These are phyloP conservation scores for Carex scoparia DNA, from an alignment of 176 grass and related monocot genomes.

Conservation along the genomic window DNA sequence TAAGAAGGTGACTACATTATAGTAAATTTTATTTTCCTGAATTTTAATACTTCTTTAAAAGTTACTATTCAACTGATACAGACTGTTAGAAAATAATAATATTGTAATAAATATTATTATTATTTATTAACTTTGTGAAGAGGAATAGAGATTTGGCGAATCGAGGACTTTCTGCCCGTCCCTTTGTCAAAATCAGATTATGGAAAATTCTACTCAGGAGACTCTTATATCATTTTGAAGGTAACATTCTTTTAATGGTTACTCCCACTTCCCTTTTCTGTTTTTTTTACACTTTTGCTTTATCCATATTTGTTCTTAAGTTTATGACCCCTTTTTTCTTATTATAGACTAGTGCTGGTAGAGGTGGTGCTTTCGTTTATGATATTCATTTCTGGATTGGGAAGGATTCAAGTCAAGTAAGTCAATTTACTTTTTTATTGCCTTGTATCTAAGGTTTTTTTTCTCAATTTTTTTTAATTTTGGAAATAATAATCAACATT, in stretches of 20 bases:
- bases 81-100: background rate
- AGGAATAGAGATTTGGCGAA: constrained; percentile 46
- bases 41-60: background rate
- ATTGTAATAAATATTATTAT: background rate
- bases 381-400: constrained; percentile 60
- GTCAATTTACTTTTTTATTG: background rate
- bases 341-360: constrained; percentile 33
- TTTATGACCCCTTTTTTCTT: background rate
- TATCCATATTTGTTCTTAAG: background rate
- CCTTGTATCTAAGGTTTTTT: background rate
- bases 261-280: background rate
- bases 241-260: constrained; percentile 12
- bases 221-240: constrained; percentile 46
- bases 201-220: constrained; percentile 48
- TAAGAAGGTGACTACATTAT: background rate
- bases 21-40: background rate
- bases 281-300: background rate
- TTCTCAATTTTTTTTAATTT: background rate
- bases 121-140: constrained; percentile 24
- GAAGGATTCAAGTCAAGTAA: constrained; percentile 47
- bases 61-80: background rate
- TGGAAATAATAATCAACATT: background rate
- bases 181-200: constrained; percentile 42
- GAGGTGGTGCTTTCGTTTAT: constrained; percentile 38
- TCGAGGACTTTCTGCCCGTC: constrained; percentile 46